Conservation (phyloP, 257 asterid genomes). For the Lycium barbarum region DNA sequence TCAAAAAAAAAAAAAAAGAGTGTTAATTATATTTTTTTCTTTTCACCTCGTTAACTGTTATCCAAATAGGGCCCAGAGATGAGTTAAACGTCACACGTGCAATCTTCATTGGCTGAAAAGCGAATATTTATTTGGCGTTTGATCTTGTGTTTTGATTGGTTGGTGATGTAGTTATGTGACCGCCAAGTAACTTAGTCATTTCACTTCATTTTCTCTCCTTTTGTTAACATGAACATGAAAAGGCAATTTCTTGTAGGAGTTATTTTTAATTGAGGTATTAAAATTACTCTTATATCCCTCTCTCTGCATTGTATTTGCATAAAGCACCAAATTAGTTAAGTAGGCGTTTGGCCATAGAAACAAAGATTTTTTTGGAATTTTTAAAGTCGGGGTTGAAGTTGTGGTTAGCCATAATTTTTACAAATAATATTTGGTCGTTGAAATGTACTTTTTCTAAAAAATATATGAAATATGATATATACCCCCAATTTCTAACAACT, state of each 20-base stretch:
- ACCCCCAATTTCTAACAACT: too few relatives aligned
- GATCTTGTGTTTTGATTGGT: constrained; percentile 18
- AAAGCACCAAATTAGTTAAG: background rate
- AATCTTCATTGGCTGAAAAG: background rate
- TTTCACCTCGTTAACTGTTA: background rate
- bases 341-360: too few relatives aligned
- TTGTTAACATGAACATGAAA: background rate
- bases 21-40: background rate
- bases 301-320: background rate
- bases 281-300: constrained; percentile 14
- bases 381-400: too few relatives aligned
- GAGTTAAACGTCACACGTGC: constrained; percentile 7
- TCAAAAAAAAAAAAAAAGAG: too few relatives aligned
- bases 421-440: too few relatives aligned
- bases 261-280: background rate
- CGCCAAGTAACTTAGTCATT: background rate
- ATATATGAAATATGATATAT: too few relatives aligned
- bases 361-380: too few relatives aligned
- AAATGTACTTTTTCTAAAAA: too few relatives aligned
- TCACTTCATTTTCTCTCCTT: constrained; percentile 3
- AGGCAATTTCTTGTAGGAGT: background rate
- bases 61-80: background rate
- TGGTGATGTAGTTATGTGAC: constrained; percentile 1
- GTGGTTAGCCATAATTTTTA: too few relatives aligned
- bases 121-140: background rate